Base-by-base conservation (phyloP, 768 basidiomycete species). In the Tulasnella calospora region DNA sequence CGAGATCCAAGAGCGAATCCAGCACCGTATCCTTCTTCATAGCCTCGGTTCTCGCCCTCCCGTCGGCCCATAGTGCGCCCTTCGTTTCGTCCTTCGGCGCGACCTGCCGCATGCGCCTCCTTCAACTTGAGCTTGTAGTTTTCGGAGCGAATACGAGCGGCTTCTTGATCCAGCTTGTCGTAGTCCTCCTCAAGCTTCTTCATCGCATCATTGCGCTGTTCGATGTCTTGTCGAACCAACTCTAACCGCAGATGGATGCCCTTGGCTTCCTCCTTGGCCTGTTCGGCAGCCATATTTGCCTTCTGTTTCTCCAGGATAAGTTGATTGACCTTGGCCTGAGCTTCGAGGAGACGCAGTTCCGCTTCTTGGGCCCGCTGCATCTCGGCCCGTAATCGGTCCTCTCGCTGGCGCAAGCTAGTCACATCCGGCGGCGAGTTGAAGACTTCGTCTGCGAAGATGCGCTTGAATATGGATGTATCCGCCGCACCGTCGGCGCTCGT, bases 121-220 rank as follows among this genome's bases (percentile, higher is more conserved):
- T 76, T 76, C 30, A 76, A 21, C 36, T 76, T 76, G 46, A 76
- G 57, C 75, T 76, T 40, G 30, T 61, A 40, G 41, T 76, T 76
- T 36, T 76, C 75, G 6, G 75, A 61, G 27, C 75, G 75, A 5
- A 61, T 40, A 35, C 75, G 47, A 27, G 75, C 75, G 23, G 75
- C 75, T 76, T 76, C 75, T 57, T 57, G 46, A n/a, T 76, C 57
- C 35, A 76, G 13, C 75, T 38, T 40, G n/a, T 76, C 75, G 57
- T 76, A 57, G 30, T 76, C 75, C 41, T 40, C 55, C 9, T 51
- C 75, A 15, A 76, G 61, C 30, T 21, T 76, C 55, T 69, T 76
- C 75, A 76, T 38, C 10, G 57, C 57, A 12, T 76, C 75, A 27
- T 61, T 51, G 27, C 51, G 51, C 61, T 30, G 55, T 8, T 76